phyloP scores from a whole-genome alignment of 2,329 filamentous ascomycete genomes.

The Fusarium sambucinum region DNA sequence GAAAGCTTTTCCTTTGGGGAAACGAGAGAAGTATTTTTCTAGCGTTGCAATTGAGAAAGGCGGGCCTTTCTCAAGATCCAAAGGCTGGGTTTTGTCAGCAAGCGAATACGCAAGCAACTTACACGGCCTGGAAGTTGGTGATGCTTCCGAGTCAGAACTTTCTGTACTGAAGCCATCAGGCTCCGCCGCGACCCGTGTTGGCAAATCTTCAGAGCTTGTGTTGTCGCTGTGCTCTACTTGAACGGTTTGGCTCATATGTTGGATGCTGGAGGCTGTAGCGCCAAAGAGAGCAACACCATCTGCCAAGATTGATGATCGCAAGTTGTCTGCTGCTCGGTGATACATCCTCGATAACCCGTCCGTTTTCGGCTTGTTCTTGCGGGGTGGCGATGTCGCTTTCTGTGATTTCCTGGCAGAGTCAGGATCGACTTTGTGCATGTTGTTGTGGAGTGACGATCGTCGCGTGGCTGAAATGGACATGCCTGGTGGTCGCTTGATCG shows the following conservation, averaged over 20 bases:
- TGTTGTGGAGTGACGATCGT: constrained; percentile 24
- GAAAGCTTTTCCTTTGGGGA: constrained; percentile 49
- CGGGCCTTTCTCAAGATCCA: constrained; percentile 46
- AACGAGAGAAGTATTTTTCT: constrained; percentile 49
- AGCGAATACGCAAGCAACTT: constrained; percentile 49
- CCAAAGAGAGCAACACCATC: constrained; percentile 51
- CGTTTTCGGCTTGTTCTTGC: constrained; percentile 20
- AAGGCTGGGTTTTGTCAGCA: constrained; percentile 42
- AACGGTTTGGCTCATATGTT: constrained; percentile 12
- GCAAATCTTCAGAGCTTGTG: constrained; percentile 36
- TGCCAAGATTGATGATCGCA: constrained; percentile 49
- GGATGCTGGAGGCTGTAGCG: constrained; percentile 43
- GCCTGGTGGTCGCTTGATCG: constrained; percentile 35
- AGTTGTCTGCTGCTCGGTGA: constrained; percentile 47
- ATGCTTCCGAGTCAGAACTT: constrained; percentile 50
- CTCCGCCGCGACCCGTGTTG: constrained; percentile 17
- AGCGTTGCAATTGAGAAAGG: constrained; percentile 48
- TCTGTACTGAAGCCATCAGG: constrained; percentile 44
- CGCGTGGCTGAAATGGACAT: constrained; percentile 32
- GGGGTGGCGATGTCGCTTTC: background rate
- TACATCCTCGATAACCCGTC: constrained; percentile 46
- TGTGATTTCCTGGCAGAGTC: constrained; percentile 6
- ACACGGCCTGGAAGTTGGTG: constrained; percentile 46
- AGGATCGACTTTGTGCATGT: constrained; percentile 21
- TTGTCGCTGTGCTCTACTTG: constrained; percentile 9